A percentile compares a stretch with the other conserved stretches of the same genome.
phyloP scores from a whole-genome alignment of 352 stramenopile genomes.

The Phytophthora melonis region DNA sequence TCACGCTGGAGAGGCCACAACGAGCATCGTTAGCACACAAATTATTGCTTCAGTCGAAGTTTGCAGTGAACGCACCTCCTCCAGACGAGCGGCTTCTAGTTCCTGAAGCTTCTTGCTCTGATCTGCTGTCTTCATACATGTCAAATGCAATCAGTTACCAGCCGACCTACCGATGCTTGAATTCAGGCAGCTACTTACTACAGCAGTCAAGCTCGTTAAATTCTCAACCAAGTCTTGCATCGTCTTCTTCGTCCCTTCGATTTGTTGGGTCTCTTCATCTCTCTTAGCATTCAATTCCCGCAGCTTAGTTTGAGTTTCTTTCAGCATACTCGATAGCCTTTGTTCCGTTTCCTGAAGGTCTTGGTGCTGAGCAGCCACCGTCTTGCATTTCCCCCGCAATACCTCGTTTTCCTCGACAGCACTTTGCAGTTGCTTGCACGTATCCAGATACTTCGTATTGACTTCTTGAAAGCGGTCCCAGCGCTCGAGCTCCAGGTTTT shows the following conservation, averaged over 20 bases:
- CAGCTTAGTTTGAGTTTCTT: conserved; percentile 35
- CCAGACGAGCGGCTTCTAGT: conserved; percentile 47
- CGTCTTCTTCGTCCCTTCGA: conserved; percentile 65
- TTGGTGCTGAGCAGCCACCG: conserved; percentile 41
- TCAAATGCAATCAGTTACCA: background rate
- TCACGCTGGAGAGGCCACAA: conserved; percentile 36
- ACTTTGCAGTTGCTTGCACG: conserved; percentile 52
- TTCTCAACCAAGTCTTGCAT: conserved; percentile 76
- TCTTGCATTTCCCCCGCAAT: conserved; percentile 43
- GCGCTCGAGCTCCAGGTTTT: conserved; percentile 69
- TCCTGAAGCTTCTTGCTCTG: conserved; percentile 77
- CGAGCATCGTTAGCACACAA: background rate
- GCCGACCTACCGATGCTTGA: background rate
- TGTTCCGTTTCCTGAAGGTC: conserved; percentile 41
- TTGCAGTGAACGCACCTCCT: conserved; percentile 47
- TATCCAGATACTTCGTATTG: conserved; percentile 74
- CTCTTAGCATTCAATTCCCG: conserved; percentile 26
- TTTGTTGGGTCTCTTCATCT: conserved; percentile 46
- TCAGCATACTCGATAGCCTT: conserved; percentile 30
- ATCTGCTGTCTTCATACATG: conserved; percentile 53
- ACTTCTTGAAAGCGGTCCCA: conserved; percentile 78
- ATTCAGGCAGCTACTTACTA: conserved; percentile 38
- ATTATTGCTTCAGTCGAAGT: background rate
- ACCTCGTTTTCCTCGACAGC: conserved; percentile 38
- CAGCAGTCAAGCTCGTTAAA: conserved; percentile 64